Conservation (phyloP, 2,329 filamentous ascomycete species). For the Arthroderma sp. region DNA sequence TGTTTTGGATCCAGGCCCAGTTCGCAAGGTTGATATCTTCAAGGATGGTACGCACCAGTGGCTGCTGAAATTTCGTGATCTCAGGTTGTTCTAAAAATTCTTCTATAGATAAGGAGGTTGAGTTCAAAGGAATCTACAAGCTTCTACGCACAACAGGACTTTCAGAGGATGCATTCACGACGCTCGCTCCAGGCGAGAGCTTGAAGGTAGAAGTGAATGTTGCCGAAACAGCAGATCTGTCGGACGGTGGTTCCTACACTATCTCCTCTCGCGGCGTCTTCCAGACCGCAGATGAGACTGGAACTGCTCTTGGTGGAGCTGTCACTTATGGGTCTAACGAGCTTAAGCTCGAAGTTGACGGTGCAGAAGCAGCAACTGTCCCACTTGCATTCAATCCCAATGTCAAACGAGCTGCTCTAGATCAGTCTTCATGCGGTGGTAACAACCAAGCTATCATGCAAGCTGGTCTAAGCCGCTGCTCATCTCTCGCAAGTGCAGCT, state of each 20-base stretch:
- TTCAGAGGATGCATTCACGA: conserved; percentile 2
- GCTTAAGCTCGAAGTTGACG: conserved; percentile 45
- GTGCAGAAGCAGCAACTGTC: conserved; percentile 40
- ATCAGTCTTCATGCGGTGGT: conserved; percentile 42
- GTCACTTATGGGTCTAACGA: conserved; percentile 47
- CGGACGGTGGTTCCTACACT: conserved; percentile 3
- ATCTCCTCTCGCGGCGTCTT: conserved; percentile 5
- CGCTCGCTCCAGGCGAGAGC: conserved; percentile 4
- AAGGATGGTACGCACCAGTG: conserved; percentile 4
- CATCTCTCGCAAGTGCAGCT: conserved; percentile 39
- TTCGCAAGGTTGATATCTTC: conserved; percentile 5
- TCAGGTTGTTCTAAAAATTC: too few relatives aligned
- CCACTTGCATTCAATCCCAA: conserved; percentile 32
- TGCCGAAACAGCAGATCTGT: conserved; percentile 8
- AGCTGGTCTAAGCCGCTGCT: conserved; percentile 42
- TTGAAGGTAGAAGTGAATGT: conserved; percentile 5
- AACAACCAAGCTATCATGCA: conserved; percentile 32
- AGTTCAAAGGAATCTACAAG: conserved; percentile 5
- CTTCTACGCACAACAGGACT: conserved; percentile 1
- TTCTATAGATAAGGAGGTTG: conserved; percentile 2
- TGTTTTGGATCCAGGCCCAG: conserved; percentile 5
- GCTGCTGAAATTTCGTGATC: too few relatives aligned
- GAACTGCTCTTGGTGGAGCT: conserved; percentile 41
- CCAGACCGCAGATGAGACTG: conserved; percentile 10
- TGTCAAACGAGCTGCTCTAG: conserved; percentile 10